Evolutionary conservation across 2,329 filamentous ascomycete species (phyloP).

Genomic region (Penicillium sp.): DNA sequence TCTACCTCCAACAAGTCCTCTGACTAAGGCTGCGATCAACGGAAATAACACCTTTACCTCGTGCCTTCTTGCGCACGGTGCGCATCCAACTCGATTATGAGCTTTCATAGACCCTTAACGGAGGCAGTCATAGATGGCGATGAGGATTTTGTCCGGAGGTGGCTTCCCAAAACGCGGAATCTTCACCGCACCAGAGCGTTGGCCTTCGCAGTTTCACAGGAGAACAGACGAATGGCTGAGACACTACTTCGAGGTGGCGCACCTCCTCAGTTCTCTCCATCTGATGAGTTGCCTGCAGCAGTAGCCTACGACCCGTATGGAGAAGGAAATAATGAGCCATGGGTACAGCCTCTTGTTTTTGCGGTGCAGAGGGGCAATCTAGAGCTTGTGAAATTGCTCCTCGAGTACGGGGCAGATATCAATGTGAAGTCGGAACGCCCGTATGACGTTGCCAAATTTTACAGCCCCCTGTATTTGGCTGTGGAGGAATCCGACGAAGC

Average conservation of each 20-base stretch:
- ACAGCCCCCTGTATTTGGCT: too few species aligned
- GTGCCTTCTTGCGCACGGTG: background rate
- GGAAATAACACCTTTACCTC: background rate
- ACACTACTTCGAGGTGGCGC: background rate
- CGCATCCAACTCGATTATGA: too few species aligned
- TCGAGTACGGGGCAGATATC: background rate
- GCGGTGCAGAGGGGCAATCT: background rate
- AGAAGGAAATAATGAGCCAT: too few species aligned
- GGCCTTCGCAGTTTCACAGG: background rate
- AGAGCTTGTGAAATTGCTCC: background rate
- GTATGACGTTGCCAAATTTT: too few species aligned
- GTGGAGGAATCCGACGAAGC: background rate
- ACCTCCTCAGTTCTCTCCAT: background rate
- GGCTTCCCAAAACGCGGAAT: background rate
- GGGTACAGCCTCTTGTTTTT: background rate
- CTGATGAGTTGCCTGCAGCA: too few species aligned
- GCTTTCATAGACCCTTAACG: background rate
- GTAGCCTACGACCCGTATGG: too few species aligned
- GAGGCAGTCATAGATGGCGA: background rate
- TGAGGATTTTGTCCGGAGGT: background rate
- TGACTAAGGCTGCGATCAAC: background rate
- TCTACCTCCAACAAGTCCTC: too few species aligned
- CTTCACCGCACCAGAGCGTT: background rate
- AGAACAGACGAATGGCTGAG: background rate
- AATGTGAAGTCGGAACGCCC: background rate